phyloP scores from a whole-genome alignment of 1,284 basidiomycete genomes.

The Leccinum solheimii region DNA sequence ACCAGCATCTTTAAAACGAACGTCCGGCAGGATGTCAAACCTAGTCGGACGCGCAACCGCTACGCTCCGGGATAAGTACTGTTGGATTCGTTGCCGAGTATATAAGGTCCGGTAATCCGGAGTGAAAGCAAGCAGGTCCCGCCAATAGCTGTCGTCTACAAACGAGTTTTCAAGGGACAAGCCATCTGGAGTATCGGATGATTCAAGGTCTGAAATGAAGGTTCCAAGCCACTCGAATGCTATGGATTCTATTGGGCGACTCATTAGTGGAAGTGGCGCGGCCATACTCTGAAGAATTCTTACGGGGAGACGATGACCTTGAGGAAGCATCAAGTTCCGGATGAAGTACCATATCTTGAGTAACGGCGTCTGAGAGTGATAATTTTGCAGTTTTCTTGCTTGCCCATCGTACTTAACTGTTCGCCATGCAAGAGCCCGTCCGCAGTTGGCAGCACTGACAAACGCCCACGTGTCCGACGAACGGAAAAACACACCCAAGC shows the following conservation, averaged over 20 bases:
- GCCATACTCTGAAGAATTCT: neutral
- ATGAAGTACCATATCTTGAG: neutral
- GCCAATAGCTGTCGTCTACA: slow-evolving; percentile 15
- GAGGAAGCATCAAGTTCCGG: neutral
- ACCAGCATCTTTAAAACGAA: slow-evolving; percentile 3
- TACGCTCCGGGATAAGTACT: slow-evolving; percentile 5
- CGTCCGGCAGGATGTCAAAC: slow-evolving; percentile 8
- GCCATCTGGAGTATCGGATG: neutral
- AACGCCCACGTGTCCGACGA: neutral
- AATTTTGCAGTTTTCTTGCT: neutral
- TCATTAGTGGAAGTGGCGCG: neutral
- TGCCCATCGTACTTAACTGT: neutral
- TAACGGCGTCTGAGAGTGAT: neutral
- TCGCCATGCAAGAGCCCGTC: neutral
- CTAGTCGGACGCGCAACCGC: neutral
- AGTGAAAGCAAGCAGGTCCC: slow-evolving; percentile 19
- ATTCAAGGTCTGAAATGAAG: neutral
- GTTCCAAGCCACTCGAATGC: neutral
- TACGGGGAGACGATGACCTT: neutral
- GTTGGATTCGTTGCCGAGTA: slow-evolving; percentile 7
- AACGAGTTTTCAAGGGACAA: slow-evolving; percentile 14
- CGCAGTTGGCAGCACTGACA: neutral
- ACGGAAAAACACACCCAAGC: neutral
- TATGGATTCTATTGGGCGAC: neutral
- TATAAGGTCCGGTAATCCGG: slow-evolving; percentile 15